Evolutionary conservation across 129 eudicot genomes (phyloP), one percentile per base, ranked within the genome.

Genomic region (sunflower (Helianthus annuus)): DNA sequence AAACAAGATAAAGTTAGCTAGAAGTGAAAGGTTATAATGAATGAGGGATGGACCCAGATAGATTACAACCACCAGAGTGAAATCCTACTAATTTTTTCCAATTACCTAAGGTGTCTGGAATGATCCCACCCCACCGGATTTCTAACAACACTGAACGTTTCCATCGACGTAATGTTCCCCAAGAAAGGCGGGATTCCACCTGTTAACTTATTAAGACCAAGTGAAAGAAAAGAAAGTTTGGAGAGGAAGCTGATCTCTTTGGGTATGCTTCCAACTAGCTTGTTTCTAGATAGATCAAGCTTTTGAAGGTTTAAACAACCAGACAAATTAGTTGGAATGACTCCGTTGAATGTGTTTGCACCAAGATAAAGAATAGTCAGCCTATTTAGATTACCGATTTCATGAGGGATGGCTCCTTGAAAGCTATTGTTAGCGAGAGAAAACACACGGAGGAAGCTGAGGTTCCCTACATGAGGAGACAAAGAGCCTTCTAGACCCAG

Each of bases 401-500:
- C 75, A 7, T 16, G 66, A 38, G 66, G 75, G 54, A 70, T 70
- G 10, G 10, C 16, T 15, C 75, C 58, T 16, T 45, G 34, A 64
- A 73, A 24, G 52, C 16, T 61, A 16, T 73, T 73, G 62, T 73
- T 46, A 0, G 1, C 0, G 34, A 70, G 53, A 5, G 3, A 10
- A 22, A 61, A 2, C 9, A 0, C 10, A 32, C 10, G 56, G n/a
- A 73, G 78, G 60, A 73, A 73, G 61, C 60, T 62, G 14, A 60
- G 69, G 49, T 73, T 73, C 14, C 70, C 70, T 7, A 44, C 48
- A 48, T 52, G 15, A 61, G 70, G 78, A 60, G 70, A 73, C 32
- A 73, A 51, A 1, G 51, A 59, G 32, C 78, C 78, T 22, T 29
- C 4, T 11, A 73, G 36, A 13, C 61, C 69, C 62, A 48, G 27